Evolutionary conservation across 2,329 filamentous ascomycete species (phyloP), one percentile per base, ranked within the genome.

Genomic region (Juglanconis oblonga): DNA sequence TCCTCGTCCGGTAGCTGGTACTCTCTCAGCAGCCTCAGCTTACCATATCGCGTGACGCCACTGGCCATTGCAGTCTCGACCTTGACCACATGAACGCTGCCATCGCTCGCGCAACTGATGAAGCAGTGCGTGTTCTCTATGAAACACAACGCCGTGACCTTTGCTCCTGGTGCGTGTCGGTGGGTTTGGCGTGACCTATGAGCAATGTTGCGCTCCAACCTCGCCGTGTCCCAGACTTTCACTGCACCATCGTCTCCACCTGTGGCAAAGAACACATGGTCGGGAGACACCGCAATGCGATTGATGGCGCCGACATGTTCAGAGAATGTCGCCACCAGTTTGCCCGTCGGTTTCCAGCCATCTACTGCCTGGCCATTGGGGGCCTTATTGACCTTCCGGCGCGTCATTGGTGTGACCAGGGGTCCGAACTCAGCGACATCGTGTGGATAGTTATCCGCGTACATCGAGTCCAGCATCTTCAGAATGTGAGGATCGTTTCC

Each of bases 71-170:
- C 71, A 1, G 80, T 82, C 59, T 86, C 83, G n/a, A 96, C 87
- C 70, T 92, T 92, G 62, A 97, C 89, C 2, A 96, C 90, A 69
- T 96, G 89, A 9, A 99, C 87, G 67, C 88, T 94, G 29, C 95
- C 95, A 72, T 99, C 93, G 51, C 85, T 92, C 5, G 91, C 93
- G 55, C 91, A 95, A 69, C 91, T 96, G 63, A 97, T 82, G 71
- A 99, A 98, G 29, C 91, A 93, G 72, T 98, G 92, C 0, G 93
- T 97, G 66, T 92, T 90, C 70, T 98, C 93, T 44, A 99, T 86
- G 70, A 99, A 98, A 67, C 91, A 93, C 29, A 99, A 74, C 13
- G 91, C 88, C 35, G 91, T 87, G 2, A 98, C 89, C 61, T 86
- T 89, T 0, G 87, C 83, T 1, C 87, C 89, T 1, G 84, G 75